A percentile compares a stretch with the other conserved stretches of the same genome.
phyloP scores from a whole-genome alignment of 305 asterid genomes.

The Vinca major region DNA sequence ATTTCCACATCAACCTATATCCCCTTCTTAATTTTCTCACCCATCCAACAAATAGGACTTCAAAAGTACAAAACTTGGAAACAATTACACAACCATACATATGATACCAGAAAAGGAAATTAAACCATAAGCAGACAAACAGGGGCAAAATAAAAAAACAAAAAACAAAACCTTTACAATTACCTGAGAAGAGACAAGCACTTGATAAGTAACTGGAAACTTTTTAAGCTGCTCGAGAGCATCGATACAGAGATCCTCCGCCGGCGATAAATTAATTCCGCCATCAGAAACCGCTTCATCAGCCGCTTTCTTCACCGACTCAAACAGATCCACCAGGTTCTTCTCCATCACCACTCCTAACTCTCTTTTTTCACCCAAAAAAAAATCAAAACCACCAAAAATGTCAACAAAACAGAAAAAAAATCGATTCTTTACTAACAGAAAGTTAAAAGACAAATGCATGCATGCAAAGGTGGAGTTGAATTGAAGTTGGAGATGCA shows the following conservation, averaged over 20 bases:
- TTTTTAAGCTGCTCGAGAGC: constrained; percentile 54
- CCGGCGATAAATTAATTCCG: constrained; percentile 35
- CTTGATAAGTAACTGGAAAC: constrained; percentile 74
- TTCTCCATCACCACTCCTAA: constrained; percentile 53
- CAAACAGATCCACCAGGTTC: constrained; percentile 67
- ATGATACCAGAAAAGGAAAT: background rate
- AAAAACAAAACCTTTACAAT: background rate
- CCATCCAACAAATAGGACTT: no score
- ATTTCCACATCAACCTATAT: no score
- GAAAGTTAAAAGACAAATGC: no score
- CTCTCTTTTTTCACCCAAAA: background rate
- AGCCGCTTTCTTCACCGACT: constrained; percentile 72
- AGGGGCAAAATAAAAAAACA: background rate
- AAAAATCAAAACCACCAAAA: background rate
- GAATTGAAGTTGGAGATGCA: no score
- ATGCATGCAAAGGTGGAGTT: no score
- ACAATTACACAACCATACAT: no score
- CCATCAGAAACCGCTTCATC: constrained; percentile 36
- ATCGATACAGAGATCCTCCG: constrained; percentile 73
- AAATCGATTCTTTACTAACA: background rate
- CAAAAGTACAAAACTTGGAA: no score
- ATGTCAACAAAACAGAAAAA: background rate
- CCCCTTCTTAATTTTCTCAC: no score
- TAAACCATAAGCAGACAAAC: background rate
- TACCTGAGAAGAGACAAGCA: constrained; percentile 90